These are phyloP conservation scores for Kwoniella bestiolae DNA, from an alignment of 768 basidiomycete genomes.

Conservation along the genomic window DNA sequence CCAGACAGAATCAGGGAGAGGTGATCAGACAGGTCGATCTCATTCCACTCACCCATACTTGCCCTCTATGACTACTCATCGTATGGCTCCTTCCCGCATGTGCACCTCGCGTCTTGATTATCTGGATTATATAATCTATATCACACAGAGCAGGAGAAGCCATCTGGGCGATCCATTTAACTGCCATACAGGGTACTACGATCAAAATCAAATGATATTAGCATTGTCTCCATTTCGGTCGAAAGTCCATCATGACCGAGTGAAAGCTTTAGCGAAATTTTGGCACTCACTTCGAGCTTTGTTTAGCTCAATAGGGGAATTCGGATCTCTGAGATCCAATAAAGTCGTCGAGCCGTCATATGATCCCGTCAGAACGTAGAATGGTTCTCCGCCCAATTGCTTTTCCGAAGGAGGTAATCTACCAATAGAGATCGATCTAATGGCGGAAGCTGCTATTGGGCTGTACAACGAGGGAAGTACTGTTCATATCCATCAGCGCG, in stretches of 20 bases:
- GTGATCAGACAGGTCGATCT: too few relatives aligned
- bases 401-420: constrained; percentile 28
- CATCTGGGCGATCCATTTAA: constrained; percentile 40
- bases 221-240: too few relatives aligned
- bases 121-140: constrained; percentile 29
- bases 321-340: constrained; percentile 42
- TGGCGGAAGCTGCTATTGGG: constrained; percentile 22
- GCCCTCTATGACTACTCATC: constrained; percentile 61
- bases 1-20: neutral
- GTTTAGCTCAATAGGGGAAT: constrained; percentile 28
- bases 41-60: constrained; percentile 72
- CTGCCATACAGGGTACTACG: constrained; percentile 31
- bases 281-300: constrained; percentile 35
- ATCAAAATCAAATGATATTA: too few relatives aligned
- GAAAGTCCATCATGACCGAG: constrained; percentile 9
- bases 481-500: neutral
- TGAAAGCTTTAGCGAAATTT: neutral
- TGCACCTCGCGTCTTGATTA: constrained; percentile 26
- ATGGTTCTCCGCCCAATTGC: constrained; percentile 34
- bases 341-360: constrained; percentile 38
- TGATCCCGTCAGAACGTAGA: constrained; percentile 26
- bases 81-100: constrained; percentile 1
- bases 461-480: constrained; percentile 41
- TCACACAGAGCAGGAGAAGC: constrained; percentile 30
- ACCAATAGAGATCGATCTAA: constrained; percentile 29